These are phyloP conservation scores for Pharus latifolius DNA, from an alignment of 176 grass and related monocot genomes.

Conservation along the genomic window DNA sequence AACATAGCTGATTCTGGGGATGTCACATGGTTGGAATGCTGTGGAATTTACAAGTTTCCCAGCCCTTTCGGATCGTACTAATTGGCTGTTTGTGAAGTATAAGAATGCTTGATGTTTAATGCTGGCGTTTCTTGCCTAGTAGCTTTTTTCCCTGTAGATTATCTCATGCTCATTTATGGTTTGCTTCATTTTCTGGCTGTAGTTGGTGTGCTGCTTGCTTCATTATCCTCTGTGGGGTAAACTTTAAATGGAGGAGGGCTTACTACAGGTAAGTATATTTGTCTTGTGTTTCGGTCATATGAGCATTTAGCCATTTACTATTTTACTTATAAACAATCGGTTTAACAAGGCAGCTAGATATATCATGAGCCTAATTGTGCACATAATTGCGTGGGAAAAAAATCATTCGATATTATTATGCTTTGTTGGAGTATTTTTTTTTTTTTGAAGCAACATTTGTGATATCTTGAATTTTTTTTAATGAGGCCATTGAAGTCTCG, in stretches of 20 bases:
- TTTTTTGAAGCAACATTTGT: neutral
- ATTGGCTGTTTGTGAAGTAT: neutral
- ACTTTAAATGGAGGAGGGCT: slow-evolving; percentile 11
- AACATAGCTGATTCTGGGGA: neutral
- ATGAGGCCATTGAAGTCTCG: neutral
- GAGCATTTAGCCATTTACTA: too few relatives aligned
- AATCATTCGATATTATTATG: too few relatives aligned
- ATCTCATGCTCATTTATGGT: neutral
- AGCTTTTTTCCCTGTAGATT: neutral
- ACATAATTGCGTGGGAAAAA: neutral
- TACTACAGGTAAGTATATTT: slow-evolving; percentile 13
- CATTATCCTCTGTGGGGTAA: neutral
- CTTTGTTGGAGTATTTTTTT: too few relatives aligned
- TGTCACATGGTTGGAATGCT: neutral
- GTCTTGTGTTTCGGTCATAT: neutral
- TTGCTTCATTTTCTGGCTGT: neutral
- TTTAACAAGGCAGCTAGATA: neutral
- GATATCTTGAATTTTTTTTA: too few relatives aligned
- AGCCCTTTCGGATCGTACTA: neutral
- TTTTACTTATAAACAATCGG: neutral
- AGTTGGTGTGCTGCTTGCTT: neutral
- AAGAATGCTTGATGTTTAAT: slow-evolving; percentile 1
- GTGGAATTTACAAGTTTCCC: neutral
- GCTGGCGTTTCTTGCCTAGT: neutral
- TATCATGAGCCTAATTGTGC: neutral